Conservation (phyloP, 257 asterid species). For the Plantago ovata region DNA sequence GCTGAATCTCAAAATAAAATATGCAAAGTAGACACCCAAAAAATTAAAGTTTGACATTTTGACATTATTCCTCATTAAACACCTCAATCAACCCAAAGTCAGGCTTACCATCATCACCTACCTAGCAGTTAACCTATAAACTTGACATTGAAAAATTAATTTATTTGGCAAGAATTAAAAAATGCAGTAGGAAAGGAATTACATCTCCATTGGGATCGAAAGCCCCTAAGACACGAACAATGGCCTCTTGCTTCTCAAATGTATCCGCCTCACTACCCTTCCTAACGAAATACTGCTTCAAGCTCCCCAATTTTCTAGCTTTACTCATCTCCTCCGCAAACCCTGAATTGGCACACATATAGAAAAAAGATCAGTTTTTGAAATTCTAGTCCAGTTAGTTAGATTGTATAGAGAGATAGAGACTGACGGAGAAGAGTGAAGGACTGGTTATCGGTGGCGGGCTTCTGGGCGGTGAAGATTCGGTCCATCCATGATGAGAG, state of each 20-base stretch:
- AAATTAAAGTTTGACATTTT: too few relatives aligned
- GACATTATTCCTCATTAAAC: too few relatives aligned
- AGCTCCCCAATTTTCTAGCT: slow-evolving; percentile 64
- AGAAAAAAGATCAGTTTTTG: slow-evolving; percentile 5
- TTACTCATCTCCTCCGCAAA: slow-evolving; percentile 81
- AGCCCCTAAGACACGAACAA: slow-evolving; percentile 65
- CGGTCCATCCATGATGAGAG: slow-evolving; percentile 72
- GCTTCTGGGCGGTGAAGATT: slow-evolving; percentile 52
- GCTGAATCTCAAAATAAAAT: slow-evolving; percentile 4
- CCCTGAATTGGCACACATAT: slow-evolving; percentile 32
- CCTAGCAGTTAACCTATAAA: too few relatives aligned
- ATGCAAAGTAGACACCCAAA: too few relatives aligned
- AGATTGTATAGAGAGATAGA: too few relatives aligned
- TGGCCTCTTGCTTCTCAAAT: slow-evolving; percentile 78
- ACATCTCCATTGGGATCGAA: slow-evolving; percentile 87
- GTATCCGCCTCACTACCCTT: slow-evolving; percentile 72
- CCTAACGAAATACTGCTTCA: slow-evolving; percentile 73
- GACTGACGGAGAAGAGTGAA: slow-evolving; percentile 80
- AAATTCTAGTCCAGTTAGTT: too few relatives aligned
- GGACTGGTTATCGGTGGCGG: slow-evolving; percentile 36
- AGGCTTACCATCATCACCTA: too few relatives aligned
- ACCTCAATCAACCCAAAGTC: too few relatives aligned
- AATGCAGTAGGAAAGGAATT: not conserved
- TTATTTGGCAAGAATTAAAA: not conserved
- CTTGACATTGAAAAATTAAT: not conserved